Conservation (phyloP, 148 eudicot genomes). For the Rhododendron simsii region DNA sequence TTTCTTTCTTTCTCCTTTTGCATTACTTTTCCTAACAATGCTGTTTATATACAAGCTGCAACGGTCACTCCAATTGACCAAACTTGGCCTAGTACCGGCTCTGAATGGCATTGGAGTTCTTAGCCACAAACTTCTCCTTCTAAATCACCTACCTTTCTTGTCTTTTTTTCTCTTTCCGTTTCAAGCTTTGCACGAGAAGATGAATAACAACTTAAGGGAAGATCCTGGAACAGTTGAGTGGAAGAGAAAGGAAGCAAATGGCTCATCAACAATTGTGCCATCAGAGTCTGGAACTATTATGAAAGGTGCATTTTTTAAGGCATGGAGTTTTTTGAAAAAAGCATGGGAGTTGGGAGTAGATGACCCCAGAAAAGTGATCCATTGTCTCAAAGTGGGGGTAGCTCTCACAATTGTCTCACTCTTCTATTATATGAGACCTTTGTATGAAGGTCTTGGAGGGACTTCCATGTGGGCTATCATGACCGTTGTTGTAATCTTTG, state of each 20-base stretch:
- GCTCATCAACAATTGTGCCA: constrained; percentile 11
- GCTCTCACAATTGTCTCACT: constrained; percentile 28
- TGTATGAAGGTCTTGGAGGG: constrained; percentile 26
- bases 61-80: background rate
- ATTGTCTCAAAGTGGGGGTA: constrained; percentile 28
- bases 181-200: background rate
- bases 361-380: constrained; percentile 24
- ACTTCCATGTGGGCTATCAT: constrained; percentile 40
- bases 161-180: background rate
- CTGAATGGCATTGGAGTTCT: background rate
- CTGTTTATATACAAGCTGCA: background rate
- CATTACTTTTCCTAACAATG: background rate
- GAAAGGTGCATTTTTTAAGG: background rate
- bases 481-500: constrained; percentile 35
- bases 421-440: constrained; percentile 24
- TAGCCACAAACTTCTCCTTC: constrained; percentile 1
- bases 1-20: background rate
- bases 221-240: constrained; percentile 10
- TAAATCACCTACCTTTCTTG: background rate
- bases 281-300: background rate
- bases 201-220: constrained; percentile 13
- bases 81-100: background rate
- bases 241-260: constrained; percentile 20
- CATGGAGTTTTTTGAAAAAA: constrained; percentile 17
- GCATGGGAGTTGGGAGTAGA: constrained; percentile 25